A percentile compares a stretch with the other conserved stretches of the same genome.
phyloP scores from a whole-genome alignment of 2,329 filamentous ascomycete species.

The Colletotrichum acutatum region DNA sequence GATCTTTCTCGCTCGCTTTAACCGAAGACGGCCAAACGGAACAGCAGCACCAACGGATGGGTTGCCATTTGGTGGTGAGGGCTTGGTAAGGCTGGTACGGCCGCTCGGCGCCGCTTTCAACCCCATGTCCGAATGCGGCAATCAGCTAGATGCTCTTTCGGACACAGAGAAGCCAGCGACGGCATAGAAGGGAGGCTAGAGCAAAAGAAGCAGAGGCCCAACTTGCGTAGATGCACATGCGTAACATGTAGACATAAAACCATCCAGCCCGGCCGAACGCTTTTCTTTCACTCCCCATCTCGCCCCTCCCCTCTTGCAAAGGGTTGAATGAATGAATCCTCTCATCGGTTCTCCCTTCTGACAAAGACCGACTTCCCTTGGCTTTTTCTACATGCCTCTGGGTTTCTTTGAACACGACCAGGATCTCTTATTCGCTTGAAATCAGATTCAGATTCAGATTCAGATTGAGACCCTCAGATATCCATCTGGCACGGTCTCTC shows the following conservation, averaged over 20 bases:
- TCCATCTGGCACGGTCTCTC: neutral
- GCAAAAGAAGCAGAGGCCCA: constrained; percentile 20
- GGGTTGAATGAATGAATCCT: constrained; percentile 25
- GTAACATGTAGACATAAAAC: constrained; percentile 36
- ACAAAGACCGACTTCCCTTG: constrained; percentile 26
- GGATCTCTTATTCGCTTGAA: constrained; percentile 1
- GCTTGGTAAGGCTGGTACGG: constrained; percentile 31
- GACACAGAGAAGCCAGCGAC: constrained; percentile 35
- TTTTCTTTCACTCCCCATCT: constrained; percentile 33
- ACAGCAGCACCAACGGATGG: constrained; percentile 5
- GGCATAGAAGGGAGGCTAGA: constrained; percentile 28
- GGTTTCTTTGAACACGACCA: constrained; percentile 7
- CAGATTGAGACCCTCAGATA: neutral
- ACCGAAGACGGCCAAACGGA: constrained; percentile 32
- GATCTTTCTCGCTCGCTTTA: constrained; percentile 25
- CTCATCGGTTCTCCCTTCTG: neutral
- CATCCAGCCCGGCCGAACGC: constrained; percentile 26
- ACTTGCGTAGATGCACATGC: constrained; percentile 27
- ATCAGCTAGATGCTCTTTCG: constrained; percentile 37
- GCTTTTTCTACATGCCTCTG: constrained; percentile 18
- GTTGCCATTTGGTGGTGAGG: neutral
- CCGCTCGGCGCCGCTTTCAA: constrained; percentile 15
- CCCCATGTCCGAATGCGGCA: constrained; percentile 36
- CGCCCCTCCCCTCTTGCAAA: constrained; percentile 10
- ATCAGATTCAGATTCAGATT: neutral